Percentiles rank a stretch among this genome's conserved stretches.
Conservation (phyloP, 2,329 filamentous ascomycete genomes). For the Phialophora expanda region DNA sequence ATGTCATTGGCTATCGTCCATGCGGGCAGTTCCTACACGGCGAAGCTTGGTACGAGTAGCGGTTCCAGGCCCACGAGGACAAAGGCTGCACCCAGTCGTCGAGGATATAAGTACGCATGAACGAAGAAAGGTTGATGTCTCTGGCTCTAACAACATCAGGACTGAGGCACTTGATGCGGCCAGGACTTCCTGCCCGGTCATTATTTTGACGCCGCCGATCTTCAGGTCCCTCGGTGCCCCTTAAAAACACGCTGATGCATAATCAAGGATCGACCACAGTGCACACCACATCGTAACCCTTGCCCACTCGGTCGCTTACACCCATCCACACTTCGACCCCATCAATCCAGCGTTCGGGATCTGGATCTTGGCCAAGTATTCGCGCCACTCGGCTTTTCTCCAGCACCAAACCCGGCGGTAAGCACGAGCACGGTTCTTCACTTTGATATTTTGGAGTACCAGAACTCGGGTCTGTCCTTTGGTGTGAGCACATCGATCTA, state of each 20-base stretch:
- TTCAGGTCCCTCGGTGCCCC: not conserved
- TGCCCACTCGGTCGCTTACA: conserved; percentile 8
- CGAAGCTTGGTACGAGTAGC: not conserved
- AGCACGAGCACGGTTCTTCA: not conserved
- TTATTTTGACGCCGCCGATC: not conserved
- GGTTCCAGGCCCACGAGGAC: not conserved
- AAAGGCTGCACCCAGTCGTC: not conserved
- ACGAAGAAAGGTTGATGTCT: not conserved
- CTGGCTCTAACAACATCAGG: not conserved
- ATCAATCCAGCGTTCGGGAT: not conserved
- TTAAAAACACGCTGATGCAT: not conserved
- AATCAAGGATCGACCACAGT: too few species aligned
- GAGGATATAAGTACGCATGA: not conserved
- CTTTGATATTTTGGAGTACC: not conserved
- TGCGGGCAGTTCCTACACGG: not conserved
- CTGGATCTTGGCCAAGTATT: not conserved
- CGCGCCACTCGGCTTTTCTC: not conserved
- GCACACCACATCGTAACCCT: not conserved
- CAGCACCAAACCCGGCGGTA: not conserved
- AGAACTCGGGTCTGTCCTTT: not conserved
- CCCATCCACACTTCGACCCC: not conserved
- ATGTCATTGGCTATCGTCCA: not conserved
- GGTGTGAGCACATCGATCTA: not conserved
- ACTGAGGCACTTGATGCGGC: not conserved
- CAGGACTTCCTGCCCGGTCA: not conserved